A percentile compares a stretch with the other conserved stretches of the same genome.
Conservation (phyloP, 176 grass and related monocot species). For the Triticum monococcum region DNA sequence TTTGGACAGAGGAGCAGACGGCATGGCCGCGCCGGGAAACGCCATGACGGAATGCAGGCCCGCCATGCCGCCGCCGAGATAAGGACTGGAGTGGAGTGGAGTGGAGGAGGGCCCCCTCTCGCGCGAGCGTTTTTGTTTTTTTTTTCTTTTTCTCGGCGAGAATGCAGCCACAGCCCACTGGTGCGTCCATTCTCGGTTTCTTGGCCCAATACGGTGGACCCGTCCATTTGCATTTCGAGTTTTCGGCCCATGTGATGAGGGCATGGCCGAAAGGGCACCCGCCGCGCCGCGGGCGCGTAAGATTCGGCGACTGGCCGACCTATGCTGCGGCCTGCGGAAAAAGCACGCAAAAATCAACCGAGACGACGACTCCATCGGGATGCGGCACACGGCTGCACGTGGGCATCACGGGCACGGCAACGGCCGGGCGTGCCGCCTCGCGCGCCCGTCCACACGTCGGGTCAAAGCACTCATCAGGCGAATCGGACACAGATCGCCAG, state of each 20-base stretch:
- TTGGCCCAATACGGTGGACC: constrained; percentile 13
- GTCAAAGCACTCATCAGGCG: constrained; percentile 8
- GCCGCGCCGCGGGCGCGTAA: background rate
- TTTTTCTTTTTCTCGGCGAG: background rate
- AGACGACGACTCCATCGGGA: constrained; percentile 8
- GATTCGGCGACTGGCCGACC: constrained; percentile 28
- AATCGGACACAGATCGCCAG: background rate
- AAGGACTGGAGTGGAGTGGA: background rate
- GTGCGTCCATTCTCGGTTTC: background rate
- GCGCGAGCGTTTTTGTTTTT: background rate
- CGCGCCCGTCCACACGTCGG: constrained; percentile 19
- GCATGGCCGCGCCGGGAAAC: constrained; percentile 32
- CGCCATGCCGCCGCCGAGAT: constrained; percentile 28
- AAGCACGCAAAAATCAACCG: background rate
- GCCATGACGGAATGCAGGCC: background rate
- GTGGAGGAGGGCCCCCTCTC: background rate
- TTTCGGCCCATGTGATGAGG: background rate
- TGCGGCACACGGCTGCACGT: background rate
- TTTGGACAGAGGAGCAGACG: background rate
- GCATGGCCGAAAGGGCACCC: background rate
- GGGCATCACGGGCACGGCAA: background rate
- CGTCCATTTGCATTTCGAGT: background rate
- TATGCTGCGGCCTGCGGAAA: background rate
- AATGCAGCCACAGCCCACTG: background rate
- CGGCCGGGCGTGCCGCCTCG: constrained; percentile 11